These are phyloP conservation scores for Apiotrichum porosum DNA, from an alignment of 1,284 basidiomycete genomes.

Conservation along the genomic window DNA sequence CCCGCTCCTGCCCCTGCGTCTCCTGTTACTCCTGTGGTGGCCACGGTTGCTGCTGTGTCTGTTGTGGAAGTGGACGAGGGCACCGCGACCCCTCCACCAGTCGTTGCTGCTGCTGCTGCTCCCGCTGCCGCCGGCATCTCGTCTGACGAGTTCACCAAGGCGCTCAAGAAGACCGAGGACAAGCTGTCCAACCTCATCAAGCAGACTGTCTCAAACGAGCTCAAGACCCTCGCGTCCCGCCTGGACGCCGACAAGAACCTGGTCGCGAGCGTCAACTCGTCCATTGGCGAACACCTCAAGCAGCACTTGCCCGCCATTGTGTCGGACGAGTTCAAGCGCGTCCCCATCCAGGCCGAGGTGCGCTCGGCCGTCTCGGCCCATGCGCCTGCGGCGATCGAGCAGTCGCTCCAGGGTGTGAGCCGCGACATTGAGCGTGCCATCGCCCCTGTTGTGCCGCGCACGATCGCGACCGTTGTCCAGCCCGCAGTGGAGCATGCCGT, in stretches of 20 bases:
- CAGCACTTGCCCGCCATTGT: constrained; percentile 18
- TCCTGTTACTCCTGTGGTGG: not conserved
- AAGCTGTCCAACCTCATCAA: constrained; percentile 22
- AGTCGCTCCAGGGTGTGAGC: constrained; percentile 21
- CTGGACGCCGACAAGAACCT: constrained; percentile 8
- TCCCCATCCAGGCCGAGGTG: constrained; percentile 24
- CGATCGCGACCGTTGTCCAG: constrained; percentile 22
- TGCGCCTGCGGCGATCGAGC: constrained; percentile 20
- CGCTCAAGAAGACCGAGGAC: constrained; percentile 30
- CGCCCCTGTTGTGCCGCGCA: constrained; percentile 22
- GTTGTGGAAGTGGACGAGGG: no score
- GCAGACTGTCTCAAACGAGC: constrained; percentile 8
- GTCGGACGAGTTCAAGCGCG: constrained; percentile 23
- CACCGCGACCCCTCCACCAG: not conserved
- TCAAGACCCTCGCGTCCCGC: constrained; percentile 1
- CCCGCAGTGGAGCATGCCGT: constrained; percentile 29
- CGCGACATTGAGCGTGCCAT: constrained; percentile 28
- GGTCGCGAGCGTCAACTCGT: constrained; percentile 6
- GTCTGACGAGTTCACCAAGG: constrained; percentile 8
- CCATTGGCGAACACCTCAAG: constrained; percentile 27
- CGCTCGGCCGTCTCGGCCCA: constrained; percentile 14
- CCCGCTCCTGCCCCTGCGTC: not conserved
- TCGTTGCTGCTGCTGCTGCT: not conserved
- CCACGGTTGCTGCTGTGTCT: not conserved
- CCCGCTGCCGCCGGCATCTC: constrained; percentile 1